Base-by-base conservation (phyloP, 441 rosid genomes). In the Pelargonium citronellum region DNA sequence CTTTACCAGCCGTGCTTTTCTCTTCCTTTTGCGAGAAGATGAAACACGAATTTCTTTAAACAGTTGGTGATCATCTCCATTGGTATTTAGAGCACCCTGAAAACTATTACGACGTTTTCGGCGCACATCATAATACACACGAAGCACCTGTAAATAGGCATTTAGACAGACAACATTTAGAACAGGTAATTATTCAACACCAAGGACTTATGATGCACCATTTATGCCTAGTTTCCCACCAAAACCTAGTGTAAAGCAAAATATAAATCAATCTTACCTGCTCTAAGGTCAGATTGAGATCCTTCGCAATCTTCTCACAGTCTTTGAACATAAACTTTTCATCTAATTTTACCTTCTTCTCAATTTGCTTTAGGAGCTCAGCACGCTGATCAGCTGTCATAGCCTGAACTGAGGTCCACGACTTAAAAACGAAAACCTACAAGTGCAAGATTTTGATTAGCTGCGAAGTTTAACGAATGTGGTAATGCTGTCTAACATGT, bases 301-400 rank as follows among this genome's bases (percentile, higher is more conserved):
- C 97, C 82, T 80, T 89, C 19, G 96, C 96, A 61, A 92, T 87
- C 82, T 85, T 90, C 79, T 74, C 86, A 79, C 99, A 90, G 67
- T 87, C 90, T 82, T 80, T 84, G 83, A 77, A 88, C 61, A 96
- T 83, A 78, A 92, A 83, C 73, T 85, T 89, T 77, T 78, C 85
- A 58, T 77, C 77, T 69, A 76, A 64, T 76, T 82, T 79, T 66
- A 74, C 82, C 75, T 61, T 84, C 75, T 61, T 84, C 41, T 90
- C 80, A 53, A 63, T 63, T 41, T 75, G 80, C 72, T 84, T 83
- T 71, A 80, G 74, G 75, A 92, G 92, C 81, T 83, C 81, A 61
- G 94, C 82, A 74, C 92, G 95, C 83, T 92, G 96, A 77, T 86
- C 87, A 76, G 93, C 86, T 72, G 98, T 89, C 91, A 92, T 87